A percentile compares a stretch with the other conserved stretches of the same genome.
Evolutionary conservation across 2,329 filamentous ascomycete species (phyloP).

Genomic region (Hypoxylon sp.): DNA sequence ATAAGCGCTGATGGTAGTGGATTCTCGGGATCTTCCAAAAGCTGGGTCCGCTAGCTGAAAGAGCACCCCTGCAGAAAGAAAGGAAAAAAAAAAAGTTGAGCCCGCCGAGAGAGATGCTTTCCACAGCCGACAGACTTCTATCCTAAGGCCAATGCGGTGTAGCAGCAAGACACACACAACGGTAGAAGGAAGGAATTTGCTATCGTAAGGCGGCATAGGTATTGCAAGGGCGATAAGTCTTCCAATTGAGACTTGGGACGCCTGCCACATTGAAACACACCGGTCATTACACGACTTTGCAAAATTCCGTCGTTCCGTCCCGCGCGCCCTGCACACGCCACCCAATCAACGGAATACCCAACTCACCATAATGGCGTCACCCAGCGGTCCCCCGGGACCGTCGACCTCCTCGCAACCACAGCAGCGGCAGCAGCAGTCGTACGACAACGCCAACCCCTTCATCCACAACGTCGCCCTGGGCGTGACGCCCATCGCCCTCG

Average conservation of each 20-base stretch:
- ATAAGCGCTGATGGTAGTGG: neutral
- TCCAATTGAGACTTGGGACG: neutral
- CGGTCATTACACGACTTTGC: constrained; percentile 11
- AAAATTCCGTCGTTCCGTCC: neutral
- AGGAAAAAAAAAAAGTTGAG: constrained; percentile 31
- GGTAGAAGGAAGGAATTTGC: neutral
- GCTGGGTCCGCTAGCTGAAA: constrained; percentile 30
- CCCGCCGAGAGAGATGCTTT: constrained; percentile 22
- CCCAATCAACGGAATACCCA: constrained; percentile 7
- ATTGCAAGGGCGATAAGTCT: neutral
- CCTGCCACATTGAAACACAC: neutral
- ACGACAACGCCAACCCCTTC: constrained; percentile 52
- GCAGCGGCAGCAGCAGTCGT: constrained; percentile 8
- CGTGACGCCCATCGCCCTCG: constrained; percentile 63
- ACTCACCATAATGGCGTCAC: constrained; percentile 28
- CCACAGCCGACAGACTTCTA: neutral
- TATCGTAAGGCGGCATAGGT: neutral
- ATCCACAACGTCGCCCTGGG: constrained; percentile 66
- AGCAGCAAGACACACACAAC: constrained; percentile 2
- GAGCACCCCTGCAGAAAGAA: constrained; percentile 14
- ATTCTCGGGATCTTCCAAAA: constrained; percentile 28
- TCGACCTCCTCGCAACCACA: constrained; percentile 28
- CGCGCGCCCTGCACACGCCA: neutral
- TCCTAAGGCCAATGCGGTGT: neutral
- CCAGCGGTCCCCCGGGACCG: constrained; percentile 5